Evolutionary conservation across 805 yeast genomes (phyloP).

Genomic region (Maudiozyma barnettii): DNA sequence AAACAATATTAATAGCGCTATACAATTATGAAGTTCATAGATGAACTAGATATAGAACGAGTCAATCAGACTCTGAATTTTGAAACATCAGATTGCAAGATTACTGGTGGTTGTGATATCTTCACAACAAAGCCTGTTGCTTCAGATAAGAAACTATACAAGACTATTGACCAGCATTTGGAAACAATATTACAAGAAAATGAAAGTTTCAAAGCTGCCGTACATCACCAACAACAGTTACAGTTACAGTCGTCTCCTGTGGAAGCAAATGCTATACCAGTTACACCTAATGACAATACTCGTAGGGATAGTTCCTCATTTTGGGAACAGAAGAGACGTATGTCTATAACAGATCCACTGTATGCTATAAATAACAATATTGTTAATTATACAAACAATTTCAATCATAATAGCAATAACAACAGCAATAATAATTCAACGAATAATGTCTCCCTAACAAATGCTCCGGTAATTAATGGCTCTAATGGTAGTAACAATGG

Average conservation of each 20-base stretch:
- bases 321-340: constrained; percentile 35
- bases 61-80: constrained; percentile 80
- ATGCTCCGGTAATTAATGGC: background rate
- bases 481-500: background rate
- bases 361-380: constrained; percentile 2
- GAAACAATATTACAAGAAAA: constrained; percentile 38
- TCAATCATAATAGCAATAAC: background rate
- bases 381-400: constrained; percentile 3
- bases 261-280: constrained; percentile 5
- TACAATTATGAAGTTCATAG: constrained; percentile 57
- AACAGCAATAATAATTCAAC: constrained; percentile 1
- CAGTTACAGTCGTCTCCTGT: background rate
- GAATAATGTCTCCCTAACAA: background rate
- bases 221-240: constrained; percentile 15
- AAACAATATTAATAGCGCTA: background rate
- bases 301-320: constrained; percentile 25
- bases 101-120: constrained; percentile 84
- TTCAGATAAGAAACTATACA: constrained; percentile 79
- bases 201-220: constrained; percentile 28
- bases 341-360: constrained; percentile 26
- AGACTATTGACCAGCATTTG: constrained; percentile 75
- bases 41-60: constrained; percentile 84
- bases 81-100: constrained; percentile 62
- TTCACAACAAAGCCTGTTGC: constrained; percentile 92
- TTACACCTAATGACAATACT: constrained; percentile 6